These are phyloP conservation scores for Lactarius hatsudake DNA, from an alignment of 768 basidiomycete genomes.

Conservation along the genomic window DNA sequence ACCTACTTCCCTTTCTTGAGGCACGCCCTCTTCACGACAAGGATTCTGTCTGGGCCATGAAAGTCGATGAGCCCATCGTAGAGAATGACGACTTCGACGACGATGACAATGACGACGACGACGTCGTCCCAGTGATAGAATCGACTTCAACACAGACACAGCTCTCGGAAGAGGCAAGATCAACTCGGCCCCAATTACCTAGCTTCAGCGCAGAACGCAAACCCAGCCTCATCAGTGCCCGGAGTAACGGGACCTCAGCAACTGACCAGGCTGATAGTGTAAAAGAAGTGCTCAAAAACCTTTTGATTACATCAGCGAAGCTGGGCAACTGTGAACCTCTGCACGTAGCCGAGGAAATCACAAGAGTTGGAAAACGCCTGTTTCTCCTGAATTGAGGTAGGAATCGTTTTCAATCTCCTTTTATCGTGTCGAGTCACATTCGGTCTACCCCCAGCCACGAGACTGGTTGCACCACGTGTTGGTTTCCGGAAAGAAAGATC, in stretches of 20 bases:
- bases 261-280: slow-evolving; percentile 28
- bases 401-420: slow-evolving; percentile 25
- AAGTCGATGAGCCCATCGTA: slow-evolving; percentile 52
- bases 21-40: slow-evolving; percentile 63
- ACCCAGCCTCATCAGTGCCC: slow-evolving; percentile 54
- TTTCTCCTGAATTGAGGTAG: slow-evolving; percentile 81
- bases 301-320: slow-evolving; percentile 56
- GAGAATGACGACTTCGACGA: slow-evolving; percentile 58
- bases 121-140: slow-evolving; percentile 27
- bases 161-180: slow-evolving; percentile 17
- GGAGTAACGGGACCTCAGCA: slow-evolving; percentile 26
- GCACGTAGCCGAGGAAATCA: slow-evolving; percentile 84
- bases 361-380: slow-evolving; percentile 61
- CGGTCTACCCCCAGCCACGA: slow-evolving; percentile 55
- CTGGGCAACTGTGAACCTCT: slow-evolving; percentile 55
- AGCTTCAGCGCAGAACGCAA: slow-evolving; percentile 56
- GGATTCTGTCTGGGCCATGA: slow-evolving; percentile 74
- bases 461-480: slow-evolving; percentile 84
- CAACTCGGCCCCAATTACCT: slow-evolving; percentile 18
- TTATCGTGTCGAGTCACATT: slow-evolving; percentile 22
- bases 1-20: slow-evolving; percentile 79
- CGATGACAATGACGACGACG: slow-evolving; percentile 50
- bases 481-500: slow-evolving; percentile 61
- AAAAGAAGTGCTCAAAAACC: slow-evolving; percentile 61
- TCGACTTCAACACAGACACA: slow-evolving; percentile 29